Base-by-base conservation (phyloP, 139 green algal genomes). In the Cymbomonas tetramitiformis region DNA sequence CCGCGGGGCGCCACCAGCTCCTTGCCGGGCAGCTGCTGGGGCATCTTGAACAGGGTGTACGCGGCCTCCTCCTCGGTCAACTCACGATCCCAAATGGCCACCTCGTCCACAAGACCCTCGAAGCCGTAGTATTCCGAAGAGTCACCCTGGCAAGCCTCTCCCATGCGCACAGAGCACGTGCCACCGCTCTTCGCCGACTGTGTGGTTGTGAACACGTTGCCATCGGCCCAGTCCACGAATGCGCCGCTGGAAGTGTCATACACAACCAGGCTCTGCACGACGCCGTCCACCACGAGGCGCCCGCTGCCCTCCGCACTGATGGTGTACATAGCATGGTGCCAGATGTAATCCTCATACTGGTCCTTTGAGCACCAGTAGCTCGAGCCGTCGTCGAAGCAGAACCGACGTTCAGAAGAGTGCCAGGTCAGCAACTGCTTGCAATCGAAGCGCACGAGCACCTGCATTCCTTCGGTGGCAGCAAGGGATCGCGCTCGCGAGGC, bases 301-400 rank as follows among this genome's bases (percentile, higher is more conserved):
- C 23, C 58, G 19, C 50, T 64, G 21, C 50, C 49, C 18, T 52
- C 34, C 47, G 56, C 49, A 25, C 53, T 34, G 31, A 67, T 52
- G 31, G 51, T 54, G 32, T 61, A 38, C 48, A 67, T 58, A 8
- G 51, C 59, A 50, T 67, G 59, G 59, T 67, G 59, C 59, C 59
- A 67, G 49, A 67, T 67, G 59, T 54, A 67, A 29, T 40, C 29
- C 8, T 67, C 59, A 29, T 46, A 67, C 24, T n/a, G 38, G 59
- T 50, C 55, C n/a, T 47, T 19, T 23, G 59, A 52, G 49, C 48
- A 67, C 39, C 55, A 67, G 18, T 51, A 30, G 3, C 24, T 19
- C n/a, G 30, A 4, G 38, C 39, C 56, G 25, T 64, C 56, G 24
- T 26, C 29, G 3, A 54, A 10, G 12, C 54, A 41, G 25, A 64